Conservation (phyloP, 208 protist genomes). For the Leishmania major region DNA sequence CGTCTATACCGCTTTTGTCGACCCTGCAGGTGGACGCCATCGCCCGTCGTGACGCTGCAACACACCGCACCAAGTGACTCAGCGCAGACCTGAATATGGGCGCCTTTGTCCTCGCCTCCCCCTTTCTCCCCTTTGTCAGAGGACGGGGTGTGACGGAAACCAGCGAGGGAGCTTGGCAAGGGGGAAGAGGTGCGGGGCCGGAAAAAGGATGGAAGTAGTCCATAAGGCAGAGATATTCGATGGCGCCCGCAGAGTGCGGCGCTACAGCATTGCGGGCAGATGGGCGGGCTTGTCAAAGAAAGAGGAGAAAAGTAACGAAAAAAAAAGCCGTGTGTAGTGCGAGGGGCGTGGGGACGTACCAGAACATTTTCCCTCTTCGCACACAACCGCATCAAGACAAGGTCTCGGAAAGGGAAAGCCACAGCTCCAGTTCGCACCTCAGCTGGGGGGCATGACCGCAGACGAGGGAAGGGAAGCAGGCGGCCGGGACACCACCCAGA, state of each 20-base stretch:
- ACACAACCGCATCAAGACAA: neutral
- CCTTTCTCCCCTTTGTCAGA: neutral
- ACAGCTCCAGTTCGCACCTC: neutral
- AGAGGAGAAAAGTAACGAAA: neutral
- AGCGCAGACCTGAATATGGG: neutral
- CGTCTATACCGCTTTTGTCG: conserved; percentile 32
- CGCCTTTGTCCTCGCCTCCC: neutral
- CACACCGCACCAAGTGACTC: conserved; percentile 22
- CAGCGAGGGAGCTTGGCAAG: neutral
- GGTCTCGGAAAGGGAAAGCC: neutral
- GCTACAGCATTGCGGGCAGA: neutral
- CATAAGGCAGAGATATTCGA: neutral
- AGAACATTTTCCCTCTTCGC: neutral
- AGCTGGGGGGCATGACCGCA: neutral
- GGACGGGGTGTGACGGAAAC: neutral
- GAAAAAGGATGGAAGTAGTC: neutral
- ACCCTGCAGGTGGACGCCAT: conserved; percentile 32
- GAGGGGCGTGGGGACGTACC: neutral
- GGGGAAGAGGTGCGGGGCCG: neutral
- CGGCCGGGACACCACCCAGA: neutral
- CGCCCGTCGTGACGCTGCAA: conserved; percentile 6
- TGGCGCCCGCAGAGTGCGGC: neutral
- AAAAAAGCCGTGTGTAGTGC: neutral
- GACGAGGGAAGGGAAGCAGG: neutral
- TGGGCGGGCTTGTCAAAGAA: neutral